These are phyloP conservation scores for Boletales sp. DNA, from an alignment of 768 basidiomycete species.

Conservation along the genomic window DNA sequence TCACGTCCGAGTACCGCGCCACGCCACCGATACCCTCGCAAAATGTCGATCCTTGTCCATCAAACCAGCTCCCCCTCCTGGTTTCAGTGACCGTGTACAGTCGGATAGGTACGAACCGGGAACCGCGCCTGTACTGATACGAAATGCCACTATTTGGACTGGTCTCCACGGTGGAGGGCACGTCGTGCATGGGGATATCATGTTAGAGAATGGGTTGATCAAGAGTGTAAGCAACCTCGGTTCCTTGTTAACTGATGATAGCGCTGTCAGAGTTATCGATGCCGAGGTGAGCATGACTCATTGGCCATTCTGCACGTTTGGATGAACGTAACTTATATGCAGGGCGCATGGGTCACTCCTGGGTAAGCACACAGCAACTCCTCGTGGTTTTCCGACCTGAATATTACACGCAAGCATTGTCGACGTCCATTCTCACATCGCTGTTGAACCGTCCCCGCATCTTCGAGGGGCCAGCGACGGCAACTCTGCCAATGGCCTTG, in stretches of 20 bases:
- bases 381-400: not conserved
- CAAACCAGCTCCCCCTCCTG: slow-evolving; percentile 40
- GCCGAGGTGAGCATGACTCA: slow-evolving; percentile 17
- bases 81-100: slow-evolving; percentile 45
- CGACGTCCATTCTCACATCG: slow-evolving; percentile 59
- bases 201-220: slow-evolving; percentile 64
- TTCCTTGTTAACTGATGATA: not conserved
- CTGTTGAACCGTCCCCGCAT: slow-evolving; percentile 36
- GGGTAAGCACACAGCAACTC: slow-evolving; percentile 14
- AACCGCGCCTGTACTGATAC: slow-evolving; percentile 52
- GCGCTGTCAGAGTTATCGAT: slow-evolving; percentile 42
- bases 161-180: slow-evolving; percentile 56
- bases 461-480: slow-evolving; percentile 46
- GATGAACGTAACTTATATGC: slow-evolving; percentile 1
- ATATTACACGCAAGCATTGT: slow-evolving; percentile 34
- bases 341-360: slow-evolving; percentile 69
- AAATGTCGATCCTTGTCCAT: slow-evolving; percentile 44
- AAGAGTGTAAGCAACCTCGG: slow-evolving; percentile 42
- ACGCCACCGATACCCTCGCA: slow-evolving; percentile 32
- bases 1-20: slow-evolving; percentile 14
- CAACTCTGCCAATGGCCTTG: slow-evolving; percentile 45
- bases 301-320: not conserved
- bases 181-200: slow-evolving; percentile 54
- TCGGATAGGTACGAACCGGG: slow-evolving; percentile 58
- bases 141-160: slow-evolving; percentile 79